phyloP scores from a whole-genome alignment of 306 rosid species.

The Arachis hypogaea region DNA sequence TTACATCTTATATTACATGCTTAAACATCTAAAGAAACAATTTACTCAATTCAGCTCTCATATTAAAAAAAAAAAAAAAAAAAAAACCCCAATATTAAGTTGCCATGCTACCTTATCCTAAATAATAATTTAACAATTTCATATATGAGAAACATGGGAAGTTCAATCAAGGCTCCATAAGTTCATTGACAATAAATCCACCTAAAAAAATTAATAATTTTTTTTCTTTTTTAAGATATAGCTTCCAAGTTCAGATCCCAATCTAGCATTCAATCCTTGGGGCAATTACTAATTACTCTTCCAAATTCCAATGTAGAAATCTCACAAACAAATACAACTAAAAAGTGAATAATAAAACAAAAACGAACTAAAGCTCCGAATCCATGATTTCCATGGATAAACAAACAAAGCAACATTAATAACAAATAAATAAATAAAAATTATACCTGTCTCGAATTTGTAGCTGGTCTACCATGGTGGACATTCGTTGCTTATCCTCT shows the following conservation, averaged over 20 bases:
- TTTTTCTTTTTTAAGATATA: no score
- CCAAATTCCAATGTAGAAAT: background rate
- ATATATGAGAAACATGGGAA: background rate
- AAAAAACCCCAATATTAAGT: background rate
- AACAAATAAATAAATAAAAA: background rate
- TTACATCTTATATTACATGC: background rate
- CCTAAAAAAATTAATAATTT: background rate
- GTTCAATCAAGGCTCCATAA: constrained; percentile 13
- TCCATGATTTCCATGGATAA: background rate
- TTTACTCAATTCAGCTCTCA: constrained; percentile 10
- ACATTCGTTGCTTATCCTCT: constrained; percentile 66
- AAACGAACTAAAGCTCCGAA: background rate
- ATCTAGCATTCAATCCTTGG: constrained; percentile 3
- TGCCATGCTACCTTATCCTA: constrained; percentile 1
- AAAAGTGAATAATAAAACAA: background rate
- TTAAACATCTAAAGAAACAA: constrained; percentile 17
- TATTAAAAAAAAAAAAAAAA: constrained; percentile 8
- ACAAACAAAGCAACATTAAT: background rate
- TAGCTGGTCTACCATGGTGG: constrained; percentile 59
- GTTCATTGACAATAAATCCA: constrained; percentile 24
- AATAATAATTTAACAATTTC: background rate
- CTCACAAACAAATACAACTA: background rate
- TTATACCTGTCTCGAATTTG: constrained; percentile 77
- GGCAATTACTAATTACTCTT: background rate
- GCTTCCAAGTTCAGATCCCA: constrained; percentile 25